Percentiles rank a stretch among this genome's conserved stretches.
Conservation (phyloP, 257 asterid genomes). For the Anisodus acutangulus region DNA sequence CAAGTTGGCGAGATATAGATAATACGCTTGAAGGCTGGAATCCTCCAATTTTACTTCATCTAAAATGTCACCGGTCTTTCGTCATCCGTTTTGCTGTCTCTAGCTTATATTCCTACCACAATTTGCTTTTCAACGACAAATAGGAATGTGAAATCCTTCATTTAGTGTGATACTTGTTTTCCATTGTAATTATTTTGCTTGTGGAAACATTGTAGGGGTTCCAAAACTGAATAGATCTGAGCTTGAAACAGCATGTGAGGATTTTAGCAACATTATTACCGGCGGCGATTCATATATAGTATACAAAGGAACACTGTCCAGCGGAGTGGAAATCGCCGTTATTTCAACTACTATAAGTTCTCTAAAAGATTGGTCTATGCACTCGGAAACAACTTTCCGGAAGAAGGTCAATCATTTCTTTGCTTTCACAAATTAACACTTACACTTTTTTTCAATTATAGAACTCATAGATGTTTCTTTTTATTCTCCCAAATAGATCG, state of each 20-base stretch:
- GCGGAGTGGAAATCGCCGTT: slow-evolving; percentile 95
- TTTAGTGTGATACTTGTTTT: background rate
- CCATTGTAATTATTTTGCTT: background rate
- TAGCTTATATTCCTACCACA: background rate
- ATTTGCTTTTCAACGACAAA: background rate
- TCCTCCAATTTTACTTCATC: background rate
- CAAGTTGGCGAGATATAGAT: background rate
- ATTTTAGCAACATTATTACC: slow-evolving; percentile 82
- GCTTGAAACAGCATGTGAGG: slow-evolving; percentile 92
- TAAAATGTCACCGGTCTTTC: background rate
- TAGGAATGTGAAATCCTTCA: slow-evolving; percentile 10
- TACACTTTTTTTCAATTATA: background rate
- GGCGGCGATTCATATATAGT: slow-evolving; percentile 51
- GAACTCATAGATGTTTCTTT: background rate
- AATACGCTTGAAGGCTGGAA: background rate
- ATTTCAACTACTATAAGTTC: slow-evolving; percentile 67
- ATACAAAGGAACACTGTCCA: slow-evolving; percentile 89
- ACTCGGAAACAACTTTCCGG: slow-evolving; percentile 67
- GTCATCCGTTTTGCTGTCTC: background rate
- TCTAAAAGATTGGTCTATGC: slow-evolving; percentile 69
- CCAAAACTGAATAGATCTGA: slow-evolving; percentile 84
- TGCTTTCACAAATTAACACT: background rate
- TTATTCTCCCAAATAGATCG: slow-evolving; percentile 37
- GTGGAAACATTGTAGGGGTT: slow-evolving; percentile 58
- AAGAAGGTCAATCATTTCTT: slow-evolving; percentile 59